Conservation (phyloP, 1,139 yeast species). For the Kodamaea sp. region DNA sequence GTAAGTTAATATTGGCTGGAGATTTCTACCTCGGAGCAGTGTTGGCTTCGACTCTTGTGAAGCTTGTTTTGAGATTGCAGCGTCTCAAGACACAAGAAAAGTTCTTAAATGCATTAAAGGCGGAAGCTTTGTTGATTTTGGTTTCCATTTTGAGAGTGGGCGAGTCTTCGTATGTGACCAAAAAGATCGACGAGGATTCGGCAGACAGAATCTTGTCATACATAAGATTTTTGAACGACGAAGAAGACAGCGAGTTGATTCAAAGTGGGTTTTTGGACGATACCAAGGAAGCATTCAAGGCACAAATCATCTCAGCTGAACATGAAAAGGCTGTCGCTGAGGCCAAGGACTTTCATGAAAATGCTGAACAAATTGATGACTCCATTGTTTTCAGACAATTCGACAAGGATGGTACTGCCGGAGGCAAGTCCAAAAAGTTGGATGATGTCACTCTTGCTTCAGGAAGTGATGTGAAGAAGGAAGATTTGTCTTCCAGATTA, state of each 20-base stretch:
- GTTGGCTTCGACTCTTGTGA: constrained; percentile 83
- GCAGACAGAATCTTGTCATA: constrained; percentile 87
- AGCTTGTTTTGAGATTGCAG: constrained; percentile 78
- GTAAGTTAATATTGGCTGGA: constrained; percentile 80
- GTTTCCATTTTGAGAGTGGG: constrained; percentile 92
- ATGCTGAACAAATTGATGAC: constrained; percentile 83
- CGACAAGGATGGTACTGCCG: constrained; percentile 37
- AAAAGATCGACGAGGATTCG: constrained; percentile 92
- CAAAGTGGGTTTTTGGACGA: constrained; percentile 83
- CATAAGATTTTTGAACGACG: constrained; percentile 74
- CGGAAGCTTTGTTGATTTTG: constrained; percentile 91
- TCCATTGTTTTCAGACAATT: constrained; percentile 83
- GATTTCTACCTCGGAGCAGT: constrained; percentile 92
- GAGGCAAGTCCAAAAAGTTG: constrained; percentile 34
- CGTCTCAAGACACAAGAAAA: constrained; percentile 56
- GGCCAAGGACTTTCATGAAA: constrained; percentile 62
- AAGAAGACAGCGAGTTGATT: constrained; percentile 50
- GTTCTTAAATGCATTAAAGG: constrained; percentile 79
- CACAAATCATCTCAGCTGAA: constrained; percentile 58
- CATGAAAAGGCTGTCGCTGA: constrained; percentile 56
- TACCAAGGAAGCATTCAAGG: constrained; percentile 79
- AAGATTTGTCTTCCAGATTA: constrained; percentile 71
- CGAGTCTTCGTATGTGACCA: constrained; percentile 70
- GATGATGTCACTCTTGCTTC: constrained; percentile 56
- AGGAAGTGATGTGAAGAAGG: constrained; percentile 48